Conservation (phyloP, 164 flowering plant genomes). For the Houttuynia cordata region DNA sequence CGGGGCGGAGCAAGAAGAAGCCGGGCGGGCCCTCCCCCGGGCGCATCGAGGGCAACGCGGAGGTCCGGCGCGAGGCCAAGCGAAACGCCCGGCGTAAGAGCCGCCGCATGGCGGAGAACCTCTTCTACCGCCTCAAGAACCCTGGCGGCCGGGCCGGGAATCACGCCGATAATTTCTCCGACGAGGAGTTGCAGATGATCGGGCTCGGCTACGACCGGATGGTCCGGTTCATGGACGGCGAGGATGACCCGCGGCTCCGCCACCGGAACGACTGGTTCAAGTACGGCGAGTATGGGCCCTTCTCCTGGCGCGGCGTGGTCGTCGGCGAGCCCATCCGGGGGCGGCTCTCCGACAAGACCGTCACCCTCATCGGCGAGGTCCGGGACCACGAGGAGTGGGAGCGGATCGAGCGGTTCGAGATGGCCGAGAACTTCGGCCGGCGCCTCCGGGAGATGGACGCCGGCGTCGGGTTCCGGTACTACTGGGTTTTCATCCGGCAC, state of each 20-base stretch:
- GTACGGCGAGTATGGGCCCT: constrained; percentile 89
- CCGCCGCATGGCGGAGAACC: constrained; percentile 49
- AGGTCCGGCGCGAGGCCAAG: constrained; percentile 49
- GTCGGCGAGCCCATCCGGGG: constrained; percentile 81
- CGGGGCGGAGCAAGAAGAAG: constrained; percentile 74
- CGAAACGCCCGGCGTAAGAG: constrained; percentile 38
- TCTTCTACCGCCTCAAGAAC: constrained; percentile 71
- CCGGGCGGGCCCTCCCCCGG: constrained; percentile 44
- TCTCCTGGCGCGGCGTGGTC: constrained; percentile 85
- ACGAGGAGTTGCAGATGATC: constrained; percentile 67
- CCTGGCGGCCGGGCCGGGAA: constrained; percentile 46
- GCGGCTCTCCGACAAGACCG: constrained; percentile 55
- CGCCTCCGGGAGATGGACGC: constrained; percentile 40
- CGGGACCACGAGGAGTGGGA: constrained; percentile 84
- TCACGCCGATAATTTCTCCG: constrained; percentile 66
- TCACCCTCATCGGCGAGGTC: constrained; percentile 51
- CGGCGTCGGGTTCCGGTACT: constrained; percentile 41
- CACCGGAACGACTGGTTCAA: constrained; percentile 96
- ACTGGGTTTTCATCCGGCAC: constrained; percentile 87
- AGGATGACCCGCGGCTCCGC: constrained; percentile 70
- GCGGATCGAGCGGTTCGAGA: constrained; percentile 65
- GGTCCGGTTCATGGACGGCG: constrained; percentile 83
- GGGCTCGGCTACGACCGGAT: constrained; percentile 86
- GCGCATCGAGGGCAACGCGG: constrained; percentile 52
- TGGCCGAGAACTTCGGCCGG: constrained; percentile 47